These are phyloP conservation scores for Condylostoma magnum DNA, from an alignment of 169 alveolate species.

Conservation along the genomic window DNA sequence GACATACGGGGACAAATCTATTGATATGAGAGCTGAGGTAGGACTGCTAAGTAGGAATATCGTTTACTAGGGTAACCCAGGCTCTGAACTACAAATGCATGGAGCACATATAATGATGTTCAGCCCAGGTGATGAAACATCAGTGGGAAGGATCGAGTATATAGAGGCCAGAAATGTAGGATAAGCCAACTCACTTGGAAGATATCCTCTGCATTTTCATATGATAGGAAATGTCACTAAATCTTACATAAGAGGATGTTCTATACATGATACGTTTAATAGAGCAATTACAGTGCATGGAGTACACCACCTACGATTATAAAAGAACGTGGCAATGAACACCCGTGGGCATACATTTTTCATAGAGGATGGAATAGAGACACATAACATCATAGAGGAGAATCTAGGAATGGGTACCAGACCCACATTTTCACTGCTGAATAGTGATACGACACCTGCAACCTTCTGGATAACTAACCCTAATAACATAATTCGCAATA, in stretches of 20 bases:
- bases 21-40: conserved; percentile 68
- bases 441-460: conserved; percentile 73
- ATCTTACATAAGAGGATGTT: conserved; percentile 55
- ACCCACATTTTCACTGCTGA: conserved; percentile 45
- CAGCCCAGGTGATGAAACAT: conserved; percentile 24
- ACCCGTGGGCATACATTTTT: conserved; percentile 75
- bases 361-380: conserved; percentile 79
- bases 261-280: conserved; percentile 58
- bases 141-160: conserved; percentile 57
- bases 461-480: conserved; percentile 76
- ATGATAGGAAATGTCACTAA: conserved; percentile 58
- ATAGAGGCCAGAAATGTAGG: conserved; percentile 59
- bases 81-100: conserved; percentile 29
- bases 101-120: conserved; percentile 64
- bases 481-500: conserved; percentile 45
- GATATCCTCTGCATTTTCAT: conserved; percentile 75
- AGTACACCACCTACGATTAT: conserved; percentile 49
- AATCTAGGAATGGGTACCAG: conserved; percentile 47
- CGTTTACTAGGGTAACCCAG: conserved; percentile 52
- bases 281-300: conserved; percentile 73
- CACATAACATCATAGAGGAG: conserved; percentile 50
- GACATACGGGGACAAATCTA: neutral
- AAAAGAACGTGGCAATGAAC: conserved; percentile 60
- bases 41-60: conserved; percentile 67
- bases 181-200: conserved; percentile 64